Evolutionary conservation across 2,329 filamentous ascomycete genomes (phyloP).

Genomic region (Xylariaceae sp.): DNA sequence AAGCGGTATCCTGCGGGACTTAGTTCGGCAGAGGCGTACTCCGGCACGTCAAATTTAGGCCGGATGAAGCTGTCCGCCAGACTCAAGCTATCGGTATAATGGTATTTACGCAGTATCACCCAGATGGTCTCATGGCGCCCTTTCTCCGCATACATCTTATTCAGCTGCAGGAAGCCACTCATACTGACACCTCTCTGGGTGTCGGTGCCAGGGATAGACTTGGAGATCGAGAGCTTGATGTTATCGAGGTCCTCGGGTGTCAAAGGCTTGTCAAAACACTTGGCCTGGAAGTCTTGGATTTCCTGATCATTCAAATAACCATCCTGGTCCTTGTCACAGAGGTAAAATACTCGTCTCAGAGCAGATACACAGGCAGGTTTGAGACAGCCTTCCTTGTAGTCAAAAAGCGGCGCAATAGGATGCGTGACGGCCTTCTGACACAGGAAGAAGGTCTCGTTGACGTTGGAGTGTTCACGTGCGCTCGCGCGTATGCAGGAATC

Average conservation of each 20-base stretch:
- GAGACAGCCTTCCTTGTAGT: slow-evolving; percentile 83
- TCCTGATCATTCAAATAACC: slow-evolving; percentile 86
- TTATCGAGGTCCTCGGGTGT: slow-evolving; percentile 77
- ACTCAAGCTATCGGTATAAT: slow-evolving; percentile 92
- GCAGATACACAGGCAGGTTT: slow-evolving; percentile 88
- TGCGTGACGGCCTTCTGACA: slow-evolving; percentile 98
- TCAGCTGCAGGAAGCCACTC: slow-evolving; percentile 79
- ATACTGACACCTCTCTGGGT: slow-evolving; percentile 71
- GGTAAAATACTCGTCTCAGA: slow-evolving; percentile 84
- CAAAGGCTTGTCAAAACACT: slow-evolving; percentile 86
- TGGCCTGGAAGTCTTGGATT: slow-evolving; percentile 83
- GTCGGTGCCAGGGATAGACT: slow-evolving; percentile 57
- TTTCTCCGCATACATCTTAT: slow-evolving; percentile 95
- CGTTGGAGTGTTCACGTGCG: slow-evolving; percentile 84
- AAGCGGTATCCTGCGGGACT: slow-evolving; percentile 94
- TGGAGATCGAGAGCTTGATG: slow-evolving; percentile 82
- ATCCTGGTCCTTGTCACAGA: slow-evolving; percentile 95
- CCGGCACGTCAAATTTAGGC: slow-evolving; percentile 89
- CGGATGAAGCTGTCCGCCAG: slow-evolving; percentile 86
- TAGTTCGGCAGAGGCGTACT: slow-evolving; percentile 86
- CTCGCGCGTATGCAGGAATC: slow-evolving; percentile 96
- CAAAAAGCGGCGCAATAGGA: slow-evolving; percentile 91
- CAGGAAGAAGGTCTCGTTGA: slow-evolving; percentile 94
- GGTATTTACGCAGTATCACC: slow-evolving; percentile 91
- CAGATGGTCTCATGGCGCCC: slow-evolving; percentile 97